Evolutionary conservation across 495 filamentous ascomycete genomes (phyloP).

Genomic region (Tuber calosporum): DNA sequence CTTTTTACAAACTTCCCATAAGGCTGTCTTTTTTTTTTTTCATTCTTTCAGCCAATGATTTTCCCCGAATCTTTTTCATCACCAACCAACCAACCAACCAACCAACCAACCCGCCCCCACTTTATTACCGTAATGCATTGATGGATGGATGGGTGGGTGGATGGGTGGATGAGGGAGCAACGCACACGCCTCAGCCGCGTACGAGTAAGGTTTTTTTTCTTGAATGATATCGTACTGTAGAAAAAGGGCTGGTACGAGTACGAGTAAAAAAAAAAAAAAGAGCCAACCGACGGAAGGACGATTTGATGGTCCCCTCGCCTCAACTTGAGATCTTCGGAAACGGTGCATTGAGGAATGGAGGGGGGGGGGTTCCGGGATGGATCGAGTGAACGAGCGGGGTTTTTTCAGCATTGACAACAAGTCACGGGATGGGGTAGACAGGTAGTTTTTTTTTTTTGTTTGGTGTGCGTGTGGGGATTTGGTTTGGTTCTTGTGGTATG

Average conservation of each 20-base stretch:
- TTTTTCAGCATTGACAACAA: neutral
- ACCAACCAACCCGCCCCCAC: neutral
- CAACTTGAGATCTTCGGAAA: neutral
- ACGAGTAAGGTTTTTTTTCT: no score
- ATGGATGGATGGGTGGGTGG: neutral
- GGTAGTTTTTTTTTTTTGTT: no score
- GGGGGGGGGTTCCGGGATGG: neutral
- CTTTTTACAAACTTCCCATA: neutral
- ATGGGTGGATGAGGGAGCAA: neutral
- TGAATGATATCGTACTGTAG: no score
- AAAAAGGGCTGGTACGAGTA: neutral
- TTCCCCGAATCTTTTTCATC: neutral
- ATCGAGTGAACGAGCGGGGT: no score
- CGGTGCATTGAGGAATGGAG: no score
- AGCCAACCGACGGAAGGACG: neutral
- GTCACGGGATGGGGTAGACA: neutral
- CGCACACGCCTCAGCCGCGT: conserved; percentile 1
- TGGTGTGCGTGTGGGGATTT: neutral
- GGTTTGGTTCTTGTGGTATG: neutral
- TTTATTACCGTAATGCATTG: conserved; percentile 6
- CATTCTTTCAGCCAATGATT: neutral
- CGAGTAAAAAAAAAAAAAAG: no score
- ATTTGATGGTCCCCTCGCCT: neutral
- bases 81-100: neutral
- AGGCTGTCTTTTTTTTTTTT: neutral